phyloP scores from a whole-genome alignment of 2,329 filamentous ascomycete species.

The Ascochyta rabiei region DNA sequence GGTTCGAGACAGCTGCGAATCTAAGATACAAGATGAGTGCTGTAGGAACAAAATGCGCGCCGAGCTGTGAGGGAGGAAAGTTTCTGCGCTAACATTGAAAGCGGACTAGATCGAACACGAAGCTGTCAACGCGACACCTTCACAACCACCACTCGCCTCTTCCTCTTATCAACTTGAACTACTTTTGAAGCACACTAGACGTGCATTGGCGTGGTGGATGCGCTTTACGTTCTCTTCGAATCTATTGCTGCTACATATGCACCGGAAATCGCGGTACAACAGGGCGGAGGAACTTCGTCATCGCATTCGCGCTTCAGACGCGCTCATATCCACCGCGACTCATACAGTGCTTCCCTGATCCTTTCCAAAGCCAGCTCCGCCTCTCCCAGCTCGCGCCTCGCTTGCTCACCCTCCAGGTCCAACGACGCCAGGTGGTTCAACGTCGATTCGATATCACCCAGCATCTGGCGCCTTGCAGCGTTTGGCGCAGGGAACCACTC shows the following conservation, averaged over 20 bases:
- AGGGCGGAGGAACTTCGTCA: too few relatives aligned
- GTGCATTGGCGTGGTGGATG: too few relatives aligned
- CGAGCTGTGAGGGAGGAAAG: background rate
- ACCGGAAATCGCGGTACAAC: too few relatives aligned
- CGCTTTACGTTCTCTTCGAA: too few relatives aligned
- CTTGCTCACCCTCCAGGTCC: conserved; percentile 6
- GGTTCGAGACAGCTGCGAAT: background rate
- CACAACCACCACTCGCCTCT: too few relatives aligned
- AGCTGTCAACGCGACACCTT: too few relatives aligned
- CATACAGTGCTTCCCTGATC: conserved; percentile 19
- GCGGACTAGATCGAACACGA: background rate
- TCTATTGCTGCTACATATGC: too few relatives aligned
- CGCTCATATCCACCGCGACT: conserved; percentile 21
- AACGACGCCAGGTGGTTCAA: conserved; percentile 15
- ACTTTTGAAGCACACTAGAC: too few relatives aligned
- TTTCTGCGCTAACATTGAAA: background rate
- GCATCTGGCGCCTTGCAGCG: conserved; percentile 12
- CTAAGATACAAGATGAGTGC: background rate
- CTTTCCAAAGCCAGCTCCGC: conserved; percentile 18
- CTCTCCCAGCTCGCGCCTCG: conserved; percentile 16
- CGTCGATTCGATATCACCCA: conserved; percentile 13
- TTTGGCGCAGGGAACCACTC: conserved; percentile 28
- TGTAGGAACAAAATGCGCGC: background rate
- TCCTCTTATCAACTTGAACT: too few relatives aligned
- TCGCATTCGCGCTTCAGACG: background rate